phyloP scores from a whole-genome alignment of 257 asterid species.

The Solanum stenotomum region DNA sequence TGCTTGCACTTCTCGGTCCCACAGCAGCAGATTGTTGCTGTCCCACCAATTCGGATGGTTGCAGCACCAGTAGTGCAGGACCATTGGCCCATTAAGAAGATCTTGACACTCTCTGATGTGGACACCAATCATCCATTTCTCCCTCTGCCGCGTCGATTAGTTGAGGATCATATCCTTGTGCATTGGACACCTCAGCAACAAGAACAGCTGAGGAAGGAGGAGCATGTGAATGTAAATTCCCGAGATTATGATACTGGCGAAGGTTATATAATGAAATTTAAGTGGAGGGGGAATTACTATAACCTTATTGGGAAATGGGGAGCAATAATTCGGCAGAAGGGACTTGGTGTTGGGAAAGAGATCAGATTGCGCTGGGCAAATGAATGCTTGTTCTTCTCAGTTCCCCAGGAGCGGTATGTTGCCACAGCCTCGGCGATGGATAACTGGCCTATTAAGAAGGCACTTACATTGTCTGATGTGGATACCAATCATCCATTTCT shows the following conservation, averaged over 20 bases:
- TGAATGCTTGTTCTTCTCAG: constrained; percentile 65
- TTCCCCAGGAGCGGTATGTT: constrained; percentile 44
- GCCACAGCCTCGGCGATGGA: constrained; percentile 45
- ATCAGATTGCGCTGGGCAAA: constrained; percentile 58
- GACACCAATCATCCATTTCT: constrained; percentile 80
- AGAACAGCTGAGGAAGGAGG: constrained; percentile 63
- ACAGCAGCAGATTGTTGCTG: constrained; percentile 44
- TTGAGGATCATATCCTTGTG: constrained; percentile 70
- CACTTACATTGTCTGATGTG: constrained; percentile 72
- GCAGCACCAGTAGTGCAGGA: constrained; percentile 41
- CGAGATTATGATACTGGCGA: constrained; percentile 74
- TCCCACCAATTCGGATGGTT: constrained; percentile 39
- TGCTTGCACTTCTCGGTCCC: constrained; percentile 82
- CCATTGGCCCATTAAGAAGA: constrained; percentile 75
- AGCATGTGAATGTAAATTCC: constrained; percentile 57
- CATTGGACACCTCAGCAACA: constrained; percentile 64
- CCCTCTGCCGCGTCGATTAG: constrained; percentile 68
- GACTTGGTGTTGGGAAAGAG: constrained; percentile 73
- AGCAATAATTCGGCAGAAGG: constrained; percentile 52
- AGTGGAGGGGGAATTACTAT: constrained; percentile 68
- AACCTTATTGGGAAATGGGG: constrained; percentile 83
- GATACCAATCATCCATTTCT: constrained; percentile 85
- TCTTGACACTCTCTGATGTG: constrained; percentile 63
- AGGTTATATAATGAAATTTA: constrained; percentile 58
- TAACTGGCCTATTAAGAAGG: constrained; percentile 72